Conservation (phyloP, 129 eudicot species). For the Sambucus nigra region DNA sequence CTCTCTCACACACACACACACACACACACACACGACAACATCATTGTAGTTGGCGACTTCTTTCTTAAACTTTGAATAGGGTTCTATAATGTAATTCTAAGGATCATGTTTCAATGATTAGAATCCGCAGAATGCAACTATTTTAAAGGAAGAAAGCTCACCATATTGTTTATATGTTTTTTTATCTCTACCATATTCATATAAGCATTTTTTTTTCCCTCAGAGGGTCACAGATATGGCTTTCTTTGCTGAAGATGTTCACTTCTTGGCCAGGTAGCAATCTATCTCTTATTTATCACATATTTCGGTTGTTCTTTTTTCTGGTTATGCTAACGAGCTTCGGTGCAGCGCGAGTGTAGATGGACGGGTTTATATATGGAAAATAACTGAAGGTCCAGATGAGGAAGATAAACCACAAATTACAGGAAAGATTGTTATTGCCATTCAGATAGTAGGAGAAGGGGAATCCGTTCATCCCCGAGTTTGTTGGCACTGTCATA, state of each 20-base stretch:
- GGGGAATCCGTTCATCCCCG: conserved; percentile 87
- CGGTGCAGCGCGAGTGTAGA: conserved; percentile 81
- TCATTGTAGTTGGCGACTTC: too few species aligned
- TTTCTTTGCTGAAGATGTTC: conserved; percentile 99
- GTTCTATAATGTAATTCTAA: background rate
- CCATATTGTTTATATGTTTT: background rate
- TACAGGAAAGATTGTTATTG: conserved; percentile 63
- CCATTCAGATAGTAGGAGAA: conserved; percentile 72
- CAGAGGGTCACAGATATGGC: conserved; percentile 99
- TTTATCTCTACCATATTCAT: background rate
- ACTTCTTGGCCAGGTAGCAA: conserved; percentile 81
- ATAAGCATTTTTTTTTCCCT: conserved; percentile 5
- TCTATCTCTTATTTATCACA: background rate
- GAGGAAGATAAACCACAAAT: conserved; percentile 94
- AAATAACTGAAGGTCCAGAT: conserved; percentile 77
- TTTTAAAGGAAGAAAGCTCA: background rate
- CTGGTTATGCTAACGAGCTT: conserved; percentile 12
- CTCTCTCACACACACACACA: too few species aligned
- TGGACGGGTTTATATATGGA: conserved; percentile 95
- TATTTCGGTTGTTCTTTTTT: background rate
- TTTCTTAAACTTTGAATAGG: background rate
- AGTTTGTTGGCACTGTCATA: conserved; percentile 99
- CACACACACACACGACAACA: too few species aligned
- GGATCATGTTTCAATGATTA: background rate
- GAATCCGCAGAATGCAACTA: background rate